phyloP scores from a whole-genome alignment of 2,329 filamentous ascomycete genomes.

The Pestalotiopsis sp. region DNA sequence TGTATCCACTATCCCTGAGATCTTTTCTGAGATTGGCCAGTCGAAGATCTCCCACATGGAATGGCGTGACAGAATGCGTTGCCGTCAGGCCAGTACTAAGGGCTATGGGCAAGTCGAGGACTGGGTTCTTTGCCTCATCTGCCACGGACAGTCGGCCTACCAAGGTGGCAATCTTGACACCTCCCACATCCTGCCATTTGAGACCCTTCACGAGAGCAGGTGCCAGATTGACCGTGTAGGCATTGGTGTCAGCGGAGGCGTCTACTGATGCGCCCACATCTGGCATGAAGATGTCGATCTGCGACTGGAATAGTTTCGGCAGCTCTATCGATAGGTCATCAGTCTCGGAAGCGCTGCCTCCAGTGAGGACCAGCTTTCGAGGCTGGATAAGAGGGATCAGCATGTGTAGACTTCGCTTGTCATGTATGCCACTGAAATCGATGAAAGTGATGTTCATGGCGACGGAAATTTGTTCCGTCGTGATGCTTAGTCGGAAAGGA shows the following conservation, averaged over 20 bases:
- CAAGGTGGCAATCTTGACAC: slow-evolving; percentile 88
- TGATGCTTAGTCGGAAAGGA: slow-evolving; percentile 75
- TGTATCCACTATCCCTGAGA: slow-evolving; percentile 81
- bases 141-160: slow-evolving; percentile 62
- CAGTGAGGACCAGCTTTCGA: slow-evolving; percentile 90
- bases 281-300: slow-evolving; percentile 81
- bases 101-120: slow-evolving; percentile 37
- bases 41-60: slow-evolving; percentile 92
- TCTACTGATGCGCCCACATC: slow-evolving; percentile 74
- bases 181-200: slow-evolving; percentile 93
- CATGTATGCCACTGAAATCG: slow-evolving; percentile 90
- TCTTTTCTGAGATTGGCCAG: slow-evolving; percentile 85
- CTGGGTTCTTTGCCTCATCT: slow-evolving; percentile 2
- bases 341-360: slow-evolving; percentile 80
- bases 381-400: slow-evolving; percentile 92
- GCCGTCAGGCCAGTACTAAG: slow-evolving; percentile 46
- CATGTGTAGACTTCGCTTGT: slow-evolving; percentile 92
- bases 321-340: slow-evolving; percentile 78
- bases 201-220: slow-evolving; percentile 82
- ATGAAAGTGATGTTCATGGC: slow-evolving; percentile 82
- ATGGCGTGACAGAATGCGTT: slow-evolving; percentile 75
- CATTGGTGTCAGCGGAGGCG: slow-evolving; percentile 95
- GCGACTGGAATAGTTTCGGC: slow-evolving; percentile 62
- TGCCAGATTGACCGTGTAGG: slow-evolving; percentile 92
- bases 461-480: slow-evolving; percentile 64